phyloP scores from a whole-genome alignment of 768 basidiomycete species.

The Termitomyces heimii region DNA sequence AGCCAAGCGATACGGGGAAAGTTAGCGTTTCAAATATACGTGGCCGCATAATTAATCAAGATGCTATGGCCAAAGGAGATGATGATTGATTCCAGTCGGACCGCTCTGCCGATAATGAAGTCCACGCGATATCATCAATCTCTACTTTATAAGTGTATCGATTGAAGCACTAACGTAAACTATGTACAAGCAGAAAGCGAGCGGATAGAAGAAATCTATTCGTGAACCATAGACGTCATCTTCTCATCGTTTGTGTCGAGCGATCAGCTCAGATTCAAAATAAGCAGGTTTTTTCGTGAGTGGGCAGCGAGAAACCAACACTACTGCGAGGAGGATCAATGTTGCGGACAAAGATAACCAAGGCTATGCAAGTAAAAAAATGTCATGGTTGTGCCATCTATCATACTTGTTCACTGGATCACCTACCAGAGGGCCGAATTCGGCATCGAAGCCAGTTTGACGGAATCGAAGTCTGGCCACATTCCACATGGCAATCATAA shows the following conservation, averaged over 20 bases:
- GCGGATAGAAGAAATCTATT: not conserved
- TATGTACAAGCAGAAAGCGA: not conserved
- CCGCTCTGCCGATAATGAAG: not conserved
- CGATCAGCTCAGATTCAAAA: not conserved
- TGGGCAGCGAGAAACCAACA: constrained; percentile 9
- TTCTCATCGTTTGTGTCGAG: not conserved
- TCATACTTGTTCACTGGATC: not conserved
- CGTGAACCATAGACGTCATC: not conserved
- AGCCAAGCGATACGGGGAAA: not conserved
- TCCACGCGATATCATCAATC: not conserved
- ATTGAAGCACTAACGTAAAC: not conserved
- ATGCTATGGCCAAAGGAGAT: no score
- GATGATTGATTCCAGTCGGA: no score
- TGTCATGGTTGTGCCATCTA: not conserved
- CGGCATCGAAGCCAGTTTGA: constrained; percentile 25
- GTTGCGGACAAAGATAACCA: constrained; percentile 30
- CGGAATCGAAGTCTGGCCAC: constrained; percentile 27
- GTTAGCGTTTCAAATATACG: not conserved
- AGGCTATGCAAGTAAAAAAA: constrained; percentile 17
- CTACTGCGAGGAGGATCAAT: constrained; percentile 20
- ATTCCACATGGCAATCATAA: constrained; percentile 30
- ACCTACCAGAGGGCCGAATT: constrained; percentile 31
- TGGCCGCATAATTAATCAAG: not conserved
- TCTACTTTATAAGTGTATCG: not conserved
- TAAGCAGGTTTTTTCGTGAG: not conserved